Conservation (phyloP, 176 grass and related monocot species). For the Phragmites australis region DNA sequence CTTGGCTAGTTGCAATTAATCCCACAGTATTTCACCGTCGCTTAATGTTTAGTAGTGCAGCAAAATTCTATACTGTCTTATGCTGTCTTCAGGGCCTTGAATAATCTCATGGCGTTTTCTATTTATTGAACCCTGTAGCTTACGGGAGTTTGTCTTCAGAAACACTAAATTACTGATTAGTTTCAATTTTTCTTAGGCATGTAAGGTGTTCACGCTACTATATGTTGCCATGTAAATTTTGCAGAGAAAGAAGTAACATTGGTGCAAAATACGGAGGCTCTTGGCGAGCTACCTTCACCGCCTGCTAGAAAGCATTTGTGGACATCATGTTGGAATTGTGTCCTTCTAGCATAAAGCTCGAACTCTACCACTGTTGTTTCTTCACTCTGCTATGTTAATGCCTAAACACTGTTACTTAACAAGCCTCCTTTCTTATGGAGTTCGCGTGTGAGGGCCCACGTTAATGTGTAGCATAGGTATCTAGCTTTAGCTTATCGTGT, state of each 20-base stretch:
- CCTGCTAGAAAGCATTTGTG: slow-evolving; percentile 43
- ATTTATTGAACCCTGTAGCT: neutral
- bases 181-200: neutral
- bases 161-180: neutral
- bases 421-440: slow-evolving; percentile 19
- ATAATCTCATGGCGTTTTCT: neutral
- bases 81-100: neutral
- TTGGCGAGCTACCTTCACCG: slow-evolving; percentile 33
- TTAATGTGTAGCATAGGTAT: slow-evolving; percentile 35
- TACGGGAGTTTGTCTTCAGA: neutral
- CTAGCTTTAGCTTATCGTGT: slow-evolving; percentile 21
- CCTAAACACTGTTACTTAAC: slow-evolving; percentile 17
- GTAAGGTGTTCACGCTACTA: neutral
- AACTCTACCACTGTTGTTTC: slow-evolving; percentile 10
- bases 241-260: slow-evolving; percentile 42
- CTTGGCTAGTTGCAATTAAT: neutral
- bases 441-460: slow-evolving; percentile 7
- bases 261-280: slow-evolving; percentile 38
- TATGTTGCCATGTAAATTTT: slow-evolving; percentile 20
- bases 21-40: neutral
- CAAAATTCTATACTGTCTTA: neutral
- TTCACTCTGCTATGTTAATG: slow-evolving; percentile 18
- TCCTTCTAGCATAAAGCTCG: slow-evolving; percentile 20
- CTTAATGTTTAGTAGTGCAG: neutral
- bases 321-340: slow-evolving; percentile 31